Base-by-base conservation (phyloP, 75 land plant genomes). In the Chamaecyparis obtusa region DNA sequence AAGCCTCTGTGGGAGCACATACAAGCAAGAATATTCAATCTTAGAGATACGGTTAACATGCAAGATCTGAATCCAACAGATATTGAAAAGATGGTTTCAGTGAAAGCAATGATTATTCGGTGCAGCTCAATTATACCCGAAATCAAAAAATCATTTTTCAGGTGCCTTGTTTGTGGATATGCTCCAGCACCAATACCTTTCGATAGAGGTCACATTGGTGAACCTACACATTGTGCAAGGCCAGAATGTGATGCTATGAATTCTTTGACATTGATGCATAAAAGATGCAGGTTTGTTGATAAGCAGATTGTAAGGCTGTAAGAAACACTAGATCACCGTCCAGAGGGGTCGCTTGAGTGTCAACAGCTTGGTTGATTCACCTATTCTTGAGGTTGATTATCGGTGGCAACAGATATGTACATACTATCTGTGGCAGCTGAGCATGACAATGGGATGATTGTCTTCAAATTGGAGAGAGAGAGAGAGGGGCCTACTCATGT, bases 321-420 rank as follows among this genome's bases (percentile, higher is more conserved):
- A 90, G 99, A 98, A 91, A 98, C 99, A 9, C 99, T 98, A 41
- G 98, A 98, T 98, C 54, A 98, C 96, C n/a, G n/a, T 30, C 99
- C 99, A 55, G 98, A 98, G 44, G 99, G 98, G 56, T n/a, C n/a
- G n/a, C n/a, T n/a, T n/a, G n/a, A n/a, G n/a, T n/a, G n/a, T n/a
- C n/a, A n/a, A n/a, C n/a, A n/a, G n/a, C n/a, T n/a, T n/a, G n/a
- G n/a, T n/a, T n/a, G n/a, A n/a, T n/a, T n/a, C n/a, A n/a, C n/a
- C n/a, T n/a, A n/a, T n/a, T n/a, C n/a, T n/a, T n/a, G n/a, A n/a
- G n/a, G n/a, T n/a, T n/a, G n/a, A n/a, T n/a, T n/a, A n/a, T n/a
- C n/a, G n/a, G n/a, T n/a, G n/a, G n/a, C n/a, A n/a, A n/a, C n/a
- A n/a, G n/a, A n/a, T n/a, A n/a, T n/a, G n/a, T n/a, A n/a, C n/a